Evolutionary conservation across 805 yeast genomes (phyloP).

Genomic region (Metschnikowia orientalis): DNA sequence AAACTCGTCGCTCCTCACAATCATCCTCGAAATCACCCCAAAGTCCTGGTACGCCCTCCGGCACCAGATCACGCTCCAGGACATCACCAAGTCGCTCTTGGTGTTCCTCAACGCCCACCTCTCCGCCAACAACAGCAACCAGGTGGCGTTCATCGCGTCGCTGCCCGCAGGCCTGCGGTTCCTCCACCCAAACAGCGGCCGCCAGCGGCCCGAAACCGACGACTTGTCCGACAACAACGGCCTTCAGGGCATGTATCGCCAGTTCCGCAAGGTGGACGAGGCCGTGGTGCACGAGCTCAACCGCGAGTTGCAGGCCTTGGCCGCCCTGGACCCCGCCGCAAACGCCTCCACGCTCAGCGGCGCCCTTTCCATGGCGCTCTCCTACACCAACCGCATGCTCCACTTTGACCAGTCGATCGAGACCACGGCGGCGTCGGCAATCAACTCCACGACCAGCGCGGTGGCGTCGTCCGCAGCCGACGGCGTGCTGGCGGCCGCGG

Average conservation of each 20-base stretch:
- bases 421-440: slow-evolving; percentile 43
- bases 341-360: slow-evolving; percentile 51
- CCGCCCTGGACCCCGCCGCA: slow-evolving; percentile 19
- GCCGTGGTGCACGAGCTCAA: slow-evolving; percentile 59
- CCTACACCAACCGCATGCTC: slow-evolving; percentile 69
- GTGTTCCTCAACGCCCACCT: slow-evolving; percentile 85
- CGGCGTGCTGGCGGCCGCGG: slow-evolving; percentile 10
- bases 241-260: slow-evolving; percentile 72
- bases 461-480: slow-evolving; percentile 12
- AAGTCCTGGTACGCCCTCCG: slow-evolving; percentile 53
- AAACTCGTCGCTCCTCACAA: slow-evolving; percentile 71
- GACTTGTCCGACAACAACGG: slow-evolving; percentile 20
- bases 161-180: slow-evolving; percentile 66
- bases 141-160: slow-evolving; percentile 75
- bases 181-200: slow-evolving; percentile 55
- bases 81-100: slow-evolving; percentile 59
- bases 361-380: slow-evolving; percentile 75
- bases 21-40: slow-evolving; percentile 76
- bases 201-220: slow-evolving; percentile 1
- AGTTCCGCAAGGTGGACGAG: slow-evolving; percentile 76
- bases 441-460: slow-evolving; percentile 34
- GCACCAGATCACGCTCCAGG: slow-evolving; percentile 49
- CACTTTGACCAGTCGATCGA: slow-evolving; percentile 44
- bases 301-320: slow-evolving; percentile 23
- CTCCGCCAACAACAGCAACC: slow-evolving; percentile 77